phyloP scores from a whole-genome alignment of 1,284 basidiomycete species.

The Coniferiporia sulphurascens region DNA sequence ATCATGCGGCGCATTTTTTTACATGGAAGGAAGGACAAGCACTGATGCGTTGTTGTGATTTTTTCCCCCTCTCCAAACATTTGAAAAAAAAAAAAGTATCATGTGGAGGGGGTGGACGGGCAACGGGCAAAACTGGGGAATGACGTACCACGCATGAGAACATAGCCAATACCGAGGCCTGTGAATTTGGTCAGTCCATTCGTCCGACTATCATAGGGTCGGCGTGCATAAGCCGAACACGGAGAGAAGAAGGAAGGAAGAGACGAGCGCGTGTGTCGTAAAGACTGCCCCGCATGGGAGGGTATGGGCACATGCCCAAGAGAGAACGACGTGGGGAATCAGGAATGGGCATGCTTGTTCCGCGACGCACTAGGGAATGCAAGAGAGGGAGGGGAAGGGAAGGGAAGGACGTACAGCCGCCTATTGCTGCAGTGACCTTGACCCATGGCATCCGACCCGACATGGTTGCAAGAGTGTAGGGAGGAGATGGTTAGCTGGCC shows the following conservation, averaged over 20 bases:
- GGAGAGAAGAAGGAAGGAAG: neutral
- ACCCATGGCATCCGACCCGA: constrained; percentile 18
- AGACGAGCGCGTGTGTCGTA: neutral
- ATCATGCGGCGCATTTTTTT: no score
- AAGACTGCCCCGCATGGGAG: no score
- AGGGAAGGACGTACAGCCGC: constrained; percentile 6
- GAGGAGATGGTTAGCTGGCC: no score
- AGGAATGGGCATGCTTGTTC: neutral
- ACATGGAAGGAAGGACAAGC: no score
- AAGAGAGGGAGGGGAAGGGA: neutral
- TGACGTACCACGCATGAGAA: constrained; percentile 15
- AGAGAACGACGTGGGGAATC: constrained; percentile 1
- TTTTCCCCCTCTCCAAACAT: no score
- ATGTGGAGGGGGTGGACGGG: no score
- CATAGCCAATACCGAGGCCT: constrained; percentile 17
- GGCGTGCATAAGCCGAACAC: neutral
- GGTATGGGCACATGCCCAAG: constrained; percentile 14
- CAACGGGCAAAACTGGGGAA: no score
- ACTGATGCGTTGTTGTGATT: no score
- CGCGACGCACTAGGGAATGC: neutral
- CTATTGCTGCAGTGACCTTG: constrained; percentile 11
- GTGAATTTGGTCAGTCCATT: neutral
- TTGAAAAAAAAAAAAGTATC: no score
- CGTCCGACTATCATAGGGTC: neutral
- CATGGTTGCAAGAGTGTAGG: neutral